phyloP scores from a whole-genome alignment of 2,329 filamentous ascomycete species.

The Dothideomycetes sp. region DNA sequence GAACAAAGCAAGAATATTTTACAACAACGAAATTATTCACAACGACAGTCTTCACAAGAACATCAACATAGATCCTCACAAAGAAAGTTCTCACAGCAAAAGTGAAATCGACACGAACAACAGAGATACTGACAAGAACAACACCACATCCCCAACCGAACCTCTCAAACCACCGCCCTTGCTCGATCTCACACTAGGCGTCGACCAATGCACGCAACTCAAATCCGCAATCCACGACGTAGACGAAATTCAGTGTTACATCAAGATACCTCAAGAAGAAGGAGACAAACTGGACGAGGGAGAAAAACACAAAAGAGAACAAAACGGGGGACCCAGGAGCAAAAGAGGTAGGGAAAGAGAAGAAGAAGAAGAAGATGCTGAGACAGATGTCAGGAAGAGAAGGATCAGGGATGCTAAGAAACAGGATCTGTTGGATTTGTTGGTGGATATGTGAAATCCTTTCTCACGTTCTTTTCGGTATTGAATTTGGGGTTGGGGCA shows the following conservation, averaged over 20 bases:
- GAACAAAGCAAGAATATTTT: too few species aligned
- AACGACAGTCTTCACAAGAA: too few species aligned
- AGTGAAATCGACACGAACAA: too few species aligned
- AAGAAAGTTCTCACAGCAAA: too few species aligned
- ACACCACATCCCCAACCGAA: too few species aligned
- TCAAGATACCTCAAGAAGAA: neutral
- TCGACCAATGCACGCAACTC: too few species aligned
- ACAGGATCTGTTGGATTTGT: neutral
- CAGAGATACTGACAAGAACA: too few species aligned
- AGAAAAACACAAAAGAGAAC: neutral
- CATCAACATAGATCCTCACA: too few species aligned
- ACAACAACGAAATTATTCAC: too few species aligned
- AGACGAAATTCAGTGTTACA: neutral
- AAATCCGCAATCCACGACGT: too few species aligned
- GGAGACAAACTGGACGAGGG: neutral
- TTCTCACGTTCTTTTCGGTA: neutral
- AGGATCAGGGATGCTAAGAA: constrained; percentile 2
- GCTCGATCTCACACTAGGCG: too few species aligned
- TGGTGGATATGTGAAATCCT: neutral
- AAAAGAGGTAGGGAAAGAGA: neutral
- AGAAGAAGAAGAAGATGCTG: neutral
- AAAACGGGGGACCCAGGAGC: neutral
- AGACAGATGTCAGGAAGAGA: too few species aligned
- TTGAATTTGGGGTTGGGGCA: neutral
- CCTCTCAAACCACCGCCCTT: neutral